Base-by-base conservation (phyloP, 2,329 filamentous ascomycete genomes). In the Ophiocordyceps robertsii region DNA sequence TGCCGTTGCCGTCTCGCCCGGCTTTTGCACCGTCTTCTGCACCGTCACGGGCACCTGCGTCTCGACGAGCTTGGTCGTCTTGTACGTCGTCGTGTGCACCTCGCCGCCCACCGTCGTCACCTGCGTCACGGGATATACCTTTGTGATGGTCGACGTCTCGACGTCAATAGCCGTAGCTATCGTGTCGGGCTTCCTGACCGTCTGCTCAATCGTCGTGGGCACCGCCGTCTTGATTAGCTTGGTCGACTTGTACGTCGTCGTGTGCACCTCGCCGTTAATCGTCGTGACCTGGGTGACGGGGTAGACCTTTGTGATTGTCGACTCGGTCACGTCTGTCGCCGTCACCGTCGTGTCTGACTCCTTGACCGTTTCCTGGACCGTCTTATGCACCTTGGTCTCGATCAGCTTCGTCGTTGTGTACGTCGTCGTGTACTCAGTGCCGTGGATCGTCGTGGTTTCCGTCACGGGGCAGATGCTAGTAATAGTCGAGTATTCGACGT, bases 281-380 rank as follows among this genome's bases (percentile, higher is more conserved):
- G 64, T 67, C 53, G 62, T 63, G 38, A 64, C 66, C 50, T 66
- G 59, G 1, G 66, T 69, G 14, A 69, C 50, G 14, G 68, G 47
- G 24, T 16, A 44, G 17, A 46, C 24, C 24, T 70, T 38, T 49
- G 63, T 60, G 30, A 67, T 56, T n/a, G 68, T 70, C 6, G 66
- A 65, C 51, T 64, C 62, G 40, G 42, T 29, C 6, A 51, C 39
- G 40, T 47, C 39, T 9, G 45, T 50, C 17, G 44, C 46, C 24
- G 46, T 50, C 9, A 29, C 48, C 6, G 45, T 47, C 16, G 16
- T 27, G 39, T 38, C 47, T n/a, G 43, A 40, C 6, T 19, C 16
- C 24, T 49, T 29, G 37, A 48, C 42, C 3, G 45, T 50, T 33
- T 44, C 21, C 13, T 64, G 62, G 37, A 64, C 58, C 19, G 66